phyloP scores from a whole-genome alignment of 768 basidiomycete species.

The Boletus rubropictus region DNA sequence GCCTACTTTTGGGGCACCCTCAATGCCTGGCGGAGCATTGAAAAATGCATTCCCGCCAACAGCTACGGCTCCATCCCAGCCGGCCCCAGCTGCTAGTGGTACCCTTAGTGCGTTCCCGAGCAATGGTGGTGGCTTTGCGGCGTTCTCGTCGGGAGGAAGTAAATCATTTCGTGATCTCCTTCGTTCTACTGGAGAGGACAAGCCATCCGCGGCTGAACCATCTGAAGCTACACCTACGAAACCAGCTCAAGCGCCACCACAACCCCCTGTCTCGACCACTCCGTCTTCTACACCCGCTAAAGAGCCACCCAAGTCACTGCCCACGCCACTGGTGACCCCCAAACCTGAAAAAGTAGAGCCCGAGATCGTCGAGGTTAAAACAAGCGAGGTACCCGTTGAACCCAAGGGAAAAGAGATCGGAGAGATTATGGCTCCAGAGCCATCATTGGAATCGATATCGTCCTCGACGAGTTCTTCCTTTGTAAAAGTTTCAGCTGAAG shows the following conservation, averaged over 20 bases:
- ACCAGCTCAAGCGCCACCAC: not conserved
- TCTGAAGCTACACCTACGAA: constrained; percentile 17
- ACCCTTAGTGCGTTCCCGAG: constrained; percentile 30
- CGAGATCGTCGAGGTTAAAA: not conserved
- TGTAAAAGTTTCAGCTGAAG: constrained; percentile 36
- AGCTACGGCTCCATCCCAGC: constrained; percentile 3
- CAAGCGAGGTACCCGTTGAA: not conserved
- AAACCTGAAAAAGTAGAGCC: constrained; percentile 1
- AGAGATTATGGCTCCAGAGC: constrained; percentile 3
- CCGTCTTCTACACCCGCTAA: constrained; percentile 10
- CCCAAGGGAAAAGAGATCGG: constrained; percentile 11
- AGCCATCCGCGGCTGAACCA: constrained; percentile 17
- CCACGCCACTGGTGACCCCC: not conserved
- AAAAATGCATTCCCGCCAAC: constrained; percentile 18
- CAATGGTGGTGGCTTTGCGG: constrained; percentile 42
- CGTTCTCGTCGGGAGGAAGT: constrained; percentile 41
- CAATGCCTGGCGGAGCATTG: constrained; percentile 25
- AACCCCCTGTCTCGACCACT: constrained; percentile 9
- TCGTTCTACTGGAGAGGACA: constrained; percentile 33
- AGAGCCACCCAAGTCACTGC: constrained; percentile 6
- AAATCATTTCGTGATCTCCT: constrained; percentile 63
- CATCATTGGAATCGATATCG: constrained; percentile 33
- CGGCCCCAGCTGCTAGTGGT: constrained; percentile 13
- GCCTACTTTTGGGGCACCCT: constrained; percentile 37
- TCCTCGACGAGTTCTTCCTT: constrained; percentile 43